Conservation (phyloP, 495 filamentous ascomycete genomes). For the Cudoniella acicularis region DNA sequence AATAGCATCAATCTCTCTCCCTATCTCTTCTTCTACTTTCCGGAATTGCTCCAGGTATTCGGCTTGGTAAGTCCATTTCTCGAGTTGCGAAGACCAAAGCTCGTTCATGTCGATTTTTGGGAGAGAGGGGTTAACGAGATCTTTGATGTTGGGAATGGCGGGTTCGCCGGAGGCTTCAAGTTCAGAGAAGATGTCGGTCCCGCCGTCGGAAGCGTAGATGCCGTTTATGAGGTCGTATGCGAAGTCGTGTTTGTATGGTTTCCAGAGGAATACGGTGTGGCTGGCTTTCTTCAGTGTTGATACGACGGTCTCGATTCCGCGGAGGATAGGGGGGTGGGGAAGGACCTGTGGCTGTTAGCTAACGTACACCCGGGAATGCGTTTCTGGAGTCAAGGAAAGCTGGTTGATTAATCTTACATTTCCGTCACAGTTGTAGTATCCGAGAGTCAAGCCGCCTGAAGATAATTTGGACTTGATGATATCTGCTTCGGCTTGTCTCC, state of each 20-base stretch:
- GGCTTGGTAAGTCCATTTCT: slow-evolving; percentile 37
- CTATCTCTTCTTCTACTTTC: slow-evolving; percentile 25
- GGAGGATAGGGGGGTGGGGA: slow-evolving; percentile 62
- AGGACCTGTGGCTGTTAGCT: slow-evolving; percentile 41
- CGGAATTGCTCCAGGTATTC: slow-evolving; percentile 37
- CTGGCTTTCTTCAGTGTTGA: slow-evolving; percentile 34
- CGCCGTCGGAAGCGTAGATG: slow-evolving; percentile 39
- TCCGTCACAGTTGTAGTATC: slow-evolving; percentile 64
- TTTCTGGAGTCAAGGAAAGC: background rate
- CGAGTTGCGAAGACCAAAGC: slow-evolving; percentile 33
- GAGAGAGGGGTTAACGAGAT: slow-evolving; percentile 34
- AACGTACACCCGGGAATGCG: slow-evolving; percentile 11
- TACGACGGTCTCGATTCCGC: slow-evolving; percentile 37
- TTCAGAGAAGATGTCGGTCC: slow-evolving; percentile 32
- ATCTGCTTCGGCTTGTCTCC: slow-evolving; percentile 39
- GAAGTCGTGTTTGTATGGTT: slow-evolving; percentile 35
- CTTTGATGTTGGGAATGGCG: slow-evolving; percentile 37
- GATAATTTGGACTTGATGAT: slow-evolving; percentile 27
- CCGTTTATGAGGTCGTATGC: slow-evolving; percentile 32
- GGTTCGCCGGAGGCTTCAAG: slow-evolving; percentile 45
- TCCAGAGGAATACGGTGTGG: slow-evolving; percentile 39
- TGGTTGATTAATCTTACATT: slow-evolving; percentile 19
- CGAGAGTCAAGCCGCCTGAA: slow-evolving; percentile 39
- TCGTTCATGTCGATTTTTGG: slow-evolving; percentile 25
- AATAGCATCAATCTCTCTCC: slow-evolving; percentile 53